A percentile compares a stretch with the other conserved stretches of the same genome.
phyloP scores from a whole-genome alignment of 1,284 basidiomycete genomes.

The Fomitopsis palustris region DNA sequence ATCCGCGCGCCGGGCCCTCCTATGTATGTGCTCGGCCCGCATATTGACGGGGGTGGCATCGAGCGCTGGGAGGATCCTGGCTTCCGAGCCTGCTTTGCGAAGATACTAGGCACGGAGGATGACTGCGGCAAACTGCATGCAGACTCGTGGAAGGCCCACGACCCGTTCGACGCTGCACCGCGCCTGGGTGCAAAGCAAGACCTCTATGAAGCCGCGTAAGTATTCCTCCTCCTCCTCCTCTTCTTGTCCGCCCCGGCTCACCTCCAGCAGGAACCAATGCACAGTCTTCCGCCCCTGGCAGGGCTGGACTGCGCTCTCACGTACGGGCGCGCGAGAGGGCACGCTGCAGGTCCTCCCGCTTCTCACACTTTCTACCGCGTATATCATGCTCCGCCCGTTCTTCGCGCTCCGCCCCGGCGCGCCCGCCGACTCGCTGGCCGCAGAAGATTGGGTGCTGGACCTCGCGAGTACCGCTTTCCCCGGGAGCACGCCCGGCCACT shows the following conservation, averaged over 20 bases:
- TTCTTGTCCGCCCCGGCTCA: no score
- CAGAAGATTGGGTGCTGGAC: slow-evolving; percentile 64
- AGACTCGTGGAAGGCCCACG: slow-evolving; percentile 29
- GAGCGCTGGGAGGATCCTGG: slow-evolving; percentile 77
- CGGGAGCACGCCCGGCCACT: slow-evolving; percentile 54
- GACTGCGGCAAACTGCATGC: neutral
- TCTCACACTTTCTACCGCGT: slow-evolving; percentile 57
- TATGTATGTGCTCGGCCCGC: slow-evolving; percentile 61
- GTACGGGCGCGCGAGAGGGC: slow-evolving; percentile 63
- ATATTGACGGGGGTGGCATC: slow-evolving; percentile 73
- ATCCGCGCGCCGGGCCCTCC: slow-evolving; percentile 73
- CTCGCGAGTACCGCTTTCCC: slow-evolving; percentile 58
- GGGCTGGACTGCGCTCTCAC: slow-evolving; percentile 69
- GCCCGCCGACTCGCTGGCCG: slow-evolving; percentile 21
- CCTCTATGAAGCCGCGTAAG: slow-evolving; percentile 51
- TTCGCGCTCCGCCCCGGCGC: slow-evolving; percentile 43
- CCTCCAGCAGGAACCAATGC: slow-evolving; percentile 54
- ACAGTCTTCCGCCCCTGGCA: slow-evolving; percentile 79
- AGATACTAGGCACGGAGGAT: slow-evolving; percentile 43
- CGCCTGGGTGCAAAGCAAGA: slow-evolving; percentile 54
- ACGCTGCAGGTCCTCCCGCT: slow-evolving; percentile 59
- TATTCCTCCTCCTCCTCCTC: slow-evolving; percentile 4
- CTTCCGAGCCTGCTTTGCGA: slow-evolving; percentile 54
- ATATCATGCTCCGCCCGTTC: slow-evolving; percentile 74
- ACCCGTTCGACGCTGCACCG: slow-evolving; percentile 53